Base-by-base conservation (phyloP, 768 basidiomycete genomes). In the Podaxis sp. region DNA sequence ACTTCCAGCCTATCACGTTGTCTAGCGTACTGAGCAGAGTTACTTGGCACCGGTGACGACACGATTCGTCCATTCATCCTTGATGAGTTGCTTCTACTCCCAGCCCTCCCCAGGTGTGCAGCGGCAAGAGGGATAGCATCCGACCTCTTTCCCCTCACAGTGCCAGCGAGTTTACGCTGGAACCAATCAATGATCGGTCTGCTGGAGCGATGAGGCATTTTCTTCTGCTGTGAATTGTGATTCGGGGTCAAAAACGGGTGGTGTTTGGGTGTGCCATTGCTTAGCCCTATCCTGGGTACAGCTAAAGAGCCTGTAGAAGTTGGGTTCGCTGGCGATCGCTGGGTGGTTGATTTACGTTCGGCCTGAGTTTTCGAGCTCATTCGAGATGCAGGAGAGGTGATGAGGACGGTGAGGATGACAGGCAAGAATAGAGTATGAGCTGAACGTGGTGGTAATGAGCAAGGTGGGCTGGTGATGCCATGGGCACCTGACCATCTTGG, bases 161-260 rank as follows among this genome's bases (percentile, higher is more conserved):
- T 81, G 25, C 90, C 90, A 37, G 86, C 87, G 13, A 94, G 79
- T 72, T 94, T 94, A 64, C 90, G 85, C 68, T 93, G 91, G 62
- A 94, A 86, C 92, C 92, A 94, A 66, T 91, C 89, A 67, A 94
- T 87, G 66, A 94, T 88, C 7, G 92, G 92, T 70, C 91, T 90
- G 71, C 91, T 89, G 16, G 88, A 84, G 40, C 88, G 84, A 51
- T 84, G 82, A 57, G 86, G 74, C 5, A 83, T 69, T 70, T 88
- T 90, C 77, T 90, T 89, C 59, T 77, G 73, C 63, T 81, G 81
- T 36, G 70, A 66, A 3, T 74, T 63, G 62, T 79, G 79, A 27
- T 68, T 65, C 61, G 65, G 38, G 63, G 62, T 25, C 61, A 67
- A 65, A 61, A 66, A 28, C 57, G 65, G 40, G 51, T 38, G 46